A percentile compares a stretch with the other conserved stretches of the same genome.
phyloP scores from a whole-genome alignment of 768 basidiomycete genomes.

The Boletus reticulatus region DNA sequence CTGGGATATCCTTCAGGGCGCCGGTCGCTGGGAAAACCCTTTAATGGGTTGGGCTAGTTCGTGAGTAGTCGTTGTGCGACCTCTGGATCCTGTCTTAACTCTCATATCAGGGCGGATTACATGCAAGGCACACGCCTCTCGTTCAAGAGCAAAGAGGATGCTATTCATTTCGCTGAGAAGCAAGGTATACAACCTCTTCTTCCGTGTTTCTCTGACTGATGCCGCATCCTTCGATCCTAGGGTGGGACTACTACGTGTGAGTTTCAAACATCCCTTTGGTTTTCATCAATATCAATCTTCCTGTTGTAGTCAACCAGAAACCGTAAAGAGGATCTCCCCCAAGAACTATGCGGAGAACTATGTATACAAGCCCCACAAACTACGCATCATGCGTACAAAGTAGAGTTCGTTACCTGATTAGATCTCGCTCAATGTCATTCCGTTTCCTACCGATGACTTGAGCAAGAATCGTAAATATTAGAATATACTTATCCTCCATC shows the following conservation, averaged over 20 bases:
- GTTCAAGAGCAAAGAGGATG: slow-evolving; percentile 87
- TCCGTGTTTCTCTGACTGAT: background rate
- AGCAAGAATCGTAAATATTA: background rate
- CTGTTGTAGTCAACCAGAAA: slow-evolving; percentile 49
- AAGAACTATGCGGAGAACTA: slow-evolving; percentile 94
- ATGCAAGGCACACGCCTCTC: slow-evolving; percentile 87
- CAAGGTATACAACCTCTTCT: slow-evolving; percentile 58
- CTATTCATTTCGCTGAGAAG: slow-evolving; percentile 94
- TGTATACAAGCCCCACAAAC: slow-evolving; percentile 72
- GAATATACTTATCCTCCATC: background rate
- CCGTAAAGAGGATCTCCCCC: slow-evolving; percentile 67
- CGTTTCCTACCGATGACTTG: background rate
- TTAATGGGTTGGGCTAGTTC: slow-evolving; percentile 97
- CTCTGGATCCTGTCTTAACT: background rate
- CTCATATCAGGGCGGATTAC: slow-evolving; percentile 74
- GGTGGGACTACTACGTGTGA: slow-evolving; percentile 92
- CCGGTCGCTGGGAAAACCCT: slow-evolving; percentile 96
- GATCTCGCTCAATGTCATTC: background rate
- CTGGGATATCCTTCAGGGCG: slow-evolving; percentile 87
- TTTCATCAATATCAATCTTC: background rate
- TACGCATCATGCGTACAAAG: slow-evolving; percentile 89
- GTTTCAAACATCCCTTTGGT: slow-evolving; percentile 32
- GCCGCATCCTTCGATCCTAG: slow-evolving; percentile 35
- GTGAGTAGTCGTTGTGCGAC: slow-evolving; percentile 45
- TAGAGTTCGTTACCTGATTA: slow-evolving; percentile 44